phyloP scores from a whole-genome alignment of 352 stramenopile species.

The Pythium angustatum region DNA sequence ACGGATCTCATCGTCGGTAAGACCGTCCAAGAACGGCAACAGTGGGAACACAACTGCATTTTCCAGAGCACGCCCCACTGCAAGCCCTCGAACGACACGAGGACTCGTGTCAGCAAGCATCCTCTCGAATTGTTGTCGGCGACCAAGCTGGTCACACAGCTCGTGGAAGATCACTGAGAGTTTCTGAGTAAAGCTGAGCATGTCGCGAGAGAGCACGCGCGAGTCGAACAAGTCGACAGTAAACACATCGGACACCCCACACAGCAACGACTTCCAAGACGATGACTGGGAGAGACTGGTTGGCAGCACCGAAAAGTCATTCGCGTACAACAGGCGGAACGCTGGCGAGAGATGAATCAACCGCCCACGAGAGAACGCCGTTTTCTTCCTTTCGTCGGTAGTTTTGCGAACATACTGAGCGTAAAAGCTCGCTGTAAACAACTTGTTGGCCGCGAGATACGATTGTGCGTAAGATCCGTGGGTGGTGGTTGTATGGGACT shows the following conservation, averaged over 20 bases:
- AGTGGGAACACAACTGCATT: slow-evolving; percentile 35
- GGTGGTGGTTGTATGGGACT: slow-evolving; percentile 24
- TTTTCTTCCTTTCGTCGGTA: too few relatives aligned
- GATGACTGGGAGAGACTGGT: not conserved
- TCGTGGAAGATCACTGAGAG: slow-evolving; percentile 31
- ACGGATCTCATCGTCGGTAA: too few relatives aligned
- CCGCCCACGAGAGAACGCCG: slow-evolving; percentile 20
- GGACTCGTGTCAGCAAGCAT: not conserved
- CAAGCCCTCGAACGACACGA: too few relatives aligned
- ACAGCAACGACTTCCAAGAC: slow-evolving; percentile 23
- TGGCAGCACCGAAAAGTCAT: slow-evolving; percentile 30
- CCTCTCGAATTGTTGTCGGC: slow-evolving; percentile 23
- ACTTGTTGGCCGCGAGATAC: too few relatives aligned
- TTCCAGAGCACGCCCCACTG: too few relatives aligned
- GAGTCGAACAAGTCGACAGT: slow-evolving; percentile 30
- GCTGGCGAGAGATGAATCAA: slow-evolving; percentile 28
- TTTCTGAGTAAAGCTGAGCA: slow-evolving; percentile 37
- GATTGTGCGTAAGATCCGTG: slow-evolving; percentile 29
- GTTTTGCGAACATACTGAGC: too few relatives aligned
- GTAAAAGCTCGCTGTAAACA: too few relatives aligned
- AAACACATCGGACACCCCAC: slow-evolving; percentile 16
- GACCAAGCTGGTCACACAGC: slow-evolving; percentile 31
- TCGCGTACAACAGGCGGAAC: slow-evolving; percentile 26
- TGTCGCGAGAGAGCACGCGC: slow-evolving; percentile 36
- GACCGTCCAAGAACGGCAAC: slow-evolving; percentile 34